Evolutionary conservation across 2,329 filamentous ascomycete genomes (phyloP).

Genomic region (Aspergillus floridensis): DNA sequence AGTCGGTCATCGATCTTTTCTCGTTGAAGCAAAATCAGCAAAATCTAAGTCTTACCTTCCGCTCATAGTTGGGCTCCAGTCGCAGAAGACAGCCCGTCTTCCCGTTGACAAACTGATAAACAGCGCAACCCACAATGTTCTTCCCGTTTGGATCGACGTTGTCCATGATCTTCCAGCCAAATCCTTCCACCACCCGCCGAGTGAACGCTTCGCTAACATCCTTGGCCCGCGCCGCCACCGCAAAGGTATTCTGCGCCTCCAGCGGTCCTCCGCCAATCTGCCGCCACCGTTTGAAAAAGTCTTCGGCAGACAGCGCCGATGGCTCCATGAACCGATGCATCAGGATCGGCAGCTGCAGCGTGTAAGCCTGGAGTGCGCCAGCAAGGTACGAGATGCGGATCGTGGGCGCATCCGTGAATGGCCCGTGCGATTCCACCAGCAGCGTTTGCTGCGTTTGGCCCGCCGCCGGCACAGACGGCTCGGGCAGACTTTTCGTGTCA

Average conservation of each 20-base stretch:
- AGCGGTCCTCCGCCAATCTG: conserved; percentile 88
- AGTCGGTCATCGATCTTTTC: conserved; percentile 13
- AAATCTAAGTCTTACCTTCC: conserved; percentile 63
- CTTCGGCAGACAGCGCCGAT: conserved; percentile 78
- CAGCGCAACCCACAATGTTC: conserved; percentile 86
- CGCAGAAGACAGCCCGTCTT: conserved; percentile 94
- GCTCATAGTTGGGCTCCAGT: conserved; percentile 89
- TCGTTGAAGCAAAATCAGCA: background rate
- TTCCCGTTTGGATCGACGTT: conserved; percentile 87
- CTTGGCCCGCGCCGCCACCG: conserved; percentile 58
- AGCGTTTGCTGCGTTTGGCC: conserved; percentile 88
- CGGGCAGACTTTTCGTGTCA: conserved; percentile 84
- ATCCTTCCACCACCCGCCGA: conserved; percentile 71
- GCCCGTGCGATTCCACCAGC: conserved; percentile 82
- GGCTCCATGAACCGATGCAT: conserved; percentile 97
- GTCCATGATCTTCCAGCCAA: conserved; percentile 82
- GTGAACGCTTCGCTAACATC: conserved; percentile 72
- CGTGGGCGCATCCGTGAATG: conserved; percentile 79
- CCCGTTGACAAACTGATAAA: conserved; percentile 73
- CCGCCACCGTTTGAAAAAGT: conserved; percentile 99
- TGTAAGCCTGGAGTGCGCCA: conserved; percentile 87
- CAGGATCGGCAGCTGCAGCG: conserved; percentile 81
- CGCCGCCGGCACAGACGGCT: conserved; percentile 71
- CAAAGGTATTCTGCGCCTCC: conserved; percentile 86
- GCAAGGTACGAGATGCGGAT: conserved; percentile 93